Conservation (phyloP, 1,284 basidiomycete species). For the Pisolithus thermaeus region DNA sequence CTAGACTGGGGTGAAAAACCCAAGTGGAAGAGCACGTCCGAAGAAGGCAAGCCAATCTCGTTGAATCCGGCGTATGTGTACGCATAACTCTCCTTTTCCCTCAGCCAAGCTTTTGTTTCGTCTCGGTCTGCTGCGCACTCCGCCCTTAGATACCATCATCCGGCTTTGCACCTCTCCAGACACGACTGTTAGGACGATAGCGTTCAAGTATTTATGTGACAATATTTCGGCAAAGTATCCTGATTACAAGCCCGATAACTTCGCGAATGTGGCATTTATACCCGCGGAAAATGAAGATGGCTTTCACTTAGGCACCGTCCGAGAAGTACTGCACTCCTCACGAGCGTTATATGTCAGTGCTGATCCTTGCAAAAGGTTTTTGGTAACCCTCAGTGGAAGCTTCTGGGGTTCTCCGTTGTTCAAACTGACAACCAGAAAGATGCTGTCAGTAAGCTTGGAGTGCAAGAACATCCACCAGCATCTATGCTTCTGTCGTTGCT, state of each 20-base stretch:
- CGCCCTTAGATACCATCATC: conserved; percentile 66
- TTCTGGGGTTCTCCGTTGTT: conserved; percentile 72
- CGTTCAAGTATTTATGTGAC: conserved; percentile 76
- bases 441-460: conserved; percentile 61
- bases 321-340: conserved; percentile 45
- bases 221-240: conserved; percentile 61
- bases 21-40: conserved; percentile 76
- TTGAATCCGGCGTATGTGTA: not conserved
- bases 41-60: conserved; percentile 61
- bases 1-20: conserved; percentile 80
- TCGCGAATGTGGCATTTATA: conserved; percentile 67
- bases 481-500: conserved; percentile 61
- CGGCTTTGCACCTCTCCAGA: conserved; percentile 58
- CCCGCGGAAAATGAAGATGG: conserved; percentile 59
- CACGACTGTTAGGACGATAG: conserved; percentile 41
- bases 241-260: conserved; percentile 54
- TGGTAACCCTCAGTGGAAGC: conserved; percentile 62
- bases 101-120: conserved; percentile 79
- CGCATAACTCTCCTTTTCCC: conserved; percentile 2
- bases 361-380: conserved; percentile 53
- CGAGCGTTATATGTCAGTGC: not conserved
- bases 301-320: conserved; percentile 57
- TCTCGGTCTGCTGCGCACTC: conserved; percentile 72
- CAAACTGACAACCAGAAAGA: conserved; percentile 53
- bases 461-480: conserved; percentile 72